A percentile compares a stretch with the other conserved stretches of the same genome.
These are phyloP conservation scores for Eimeria nieschulzi DNA, from an alignment of 169 alveolate species.

Conservation along the genomic window DNA sequence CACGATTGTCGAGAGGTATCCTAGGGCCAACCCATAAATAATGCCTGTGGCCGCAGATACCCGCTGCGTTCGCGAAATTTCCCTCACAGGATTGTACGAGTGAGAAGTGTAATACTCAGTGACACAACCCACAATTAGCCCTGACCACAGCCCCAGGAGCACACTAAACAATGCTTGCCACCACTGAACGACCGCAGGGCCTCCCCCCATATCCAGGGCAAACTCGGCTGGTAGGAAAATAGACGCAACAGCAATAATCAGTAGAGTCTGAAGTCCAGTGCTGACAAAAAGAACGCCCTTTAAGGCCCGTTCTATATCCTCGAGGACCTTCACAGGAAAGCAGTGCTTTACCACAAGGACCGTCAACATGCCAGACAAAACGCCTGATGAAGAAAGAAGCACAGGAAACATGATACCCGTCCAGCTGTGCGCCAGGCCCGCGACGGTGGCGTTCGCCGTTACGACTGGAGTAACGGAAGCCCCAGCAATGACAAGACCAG, in stretches of 20 bases:
- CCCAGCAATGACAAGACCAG: slow-evolving; percentile 92
- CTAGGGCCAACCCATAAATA: slow-evolving; percentile 90
- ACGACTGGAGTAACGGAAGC: slow-evolving; percentile 71
- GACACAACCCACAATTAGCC: slow-evolving; percentile 85
- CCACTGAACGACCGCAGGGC: slow-evolving; percentile 80
- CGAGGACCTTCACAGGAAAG: slow-evolving; percentile 79
- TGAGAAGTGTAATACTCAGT: slow-evolving; percentile 91
- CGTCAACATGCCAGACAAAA: slow-evolving; percentile 86
- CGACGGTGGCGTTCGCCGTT: slow-evolving; percentile 4
- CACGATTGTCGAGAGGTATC: slow-evolving; percentile 88
- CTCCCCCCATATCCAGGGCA: slow-evolving; percentile 74
- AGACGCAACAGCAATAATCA: slow-evolving; percentile 78
- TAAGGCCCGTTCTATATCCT: slow-evolving; percentile 84
- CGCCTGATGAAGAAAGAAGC: slow-evolving; percentile 85
- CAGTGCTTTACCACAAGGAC: slow-evolving; percentile 81
- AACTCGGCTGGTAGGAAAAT: slow-evolving; percentile 78
- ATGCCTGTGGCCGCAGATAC: slow-evolving; percentile 90
- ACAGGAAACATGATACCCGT: slow-evolving; percentile 80
- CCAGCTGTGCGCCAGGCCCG: slow-evolving; percentile 3
- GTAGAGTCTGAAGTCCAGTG: slow-evolving; percentile 88
- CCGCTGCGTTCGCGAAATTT: slow-evolving; percentile 86
- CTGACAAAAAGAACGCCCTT: slow-evolving; percentile 88
- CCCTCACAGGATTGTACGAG: slow-evolving; percentile 88
- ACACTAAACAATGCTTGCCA: slow-evolving; percentile 83
- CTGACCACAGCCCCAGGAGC: slow-evolving; percentile 87